Evolutionary conservation across 73 alveolate genomes (phyloP).

Genomic region (Diophrys sp.): DNA sequence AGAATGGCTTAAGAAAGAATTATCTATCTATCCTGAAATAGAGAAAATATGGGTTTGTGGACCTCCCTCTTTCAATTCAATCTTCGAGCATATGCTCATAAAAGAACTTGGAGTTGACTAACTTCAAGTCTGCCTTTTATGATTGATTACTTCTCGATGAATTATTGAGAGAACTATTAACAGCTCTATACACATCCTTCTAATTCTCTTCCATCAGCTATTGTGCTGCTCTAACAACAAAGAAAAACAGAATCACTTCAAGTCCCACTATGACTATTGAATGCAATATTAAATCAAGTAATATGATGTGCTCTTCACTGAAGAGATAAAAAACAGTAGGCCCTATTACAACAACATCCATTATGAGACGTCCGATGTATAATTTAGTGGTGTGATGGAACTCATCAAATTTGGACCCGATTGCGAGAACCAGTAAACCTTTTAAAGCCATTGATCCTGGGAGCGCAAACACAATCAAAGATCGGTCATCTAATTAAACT

Average conservation of each 20-base stretch:
- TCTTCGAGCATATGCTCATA: not conserved
- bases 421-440: not conserved
- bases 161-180: no score
- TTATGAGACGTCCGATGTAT: not conserved
- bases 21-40: not conserved
- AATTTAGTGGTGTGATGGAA: not conserved
- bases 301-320: not conserved
- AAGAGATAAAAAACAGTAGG: not conserved
- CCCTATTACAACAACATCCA: not conserved
- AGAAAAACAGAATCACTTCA: not conserved
- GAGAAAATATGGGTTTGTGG: constrained; percentile 45
- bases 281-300: not conserved
- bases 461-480: not conserved
- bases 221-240: not conserved
- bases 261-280: not conserved
- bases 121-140: no score
- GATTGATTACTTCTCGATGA: not conserved
- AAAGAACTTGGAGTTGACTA: not conserved
- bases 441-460: not conserved
- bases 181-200: not conserved
- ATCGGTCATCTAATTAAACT: not conserved
- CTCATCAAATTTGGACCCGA: not conserved
- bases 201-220: not conserved
- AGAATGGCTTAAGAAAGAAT: not conserved
- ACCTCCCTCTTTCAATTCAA: constrained; percentile 23